Conservation (phyloP, 2,329 filamentous ascomycete species). For the Cladosporium sp. region DNA sequence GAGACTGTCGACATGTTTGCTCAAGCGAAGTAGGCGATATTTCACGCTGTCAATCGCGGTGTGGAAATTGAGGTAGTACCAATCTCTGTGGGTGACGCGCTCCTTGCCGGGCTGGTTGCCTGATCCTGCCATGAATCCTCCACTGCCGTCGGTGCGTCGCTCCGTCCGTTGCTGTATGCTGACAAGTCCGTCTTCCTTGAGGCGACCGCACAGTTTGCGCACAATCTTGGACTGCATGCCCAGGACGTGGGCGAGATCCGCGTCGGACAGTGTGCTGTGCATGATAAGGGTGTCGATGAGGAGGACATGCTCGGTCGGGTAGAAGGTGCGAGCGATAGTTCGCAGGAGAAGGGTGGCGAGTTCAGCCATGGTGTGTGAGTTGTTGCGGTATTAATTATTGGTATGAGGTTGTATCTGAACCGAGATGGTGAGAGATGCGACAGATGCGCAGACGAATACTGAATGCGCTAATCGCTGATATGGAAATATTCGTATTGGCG, state of each 20-base stretch:
- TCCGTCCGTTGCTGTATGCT: slow-evolving; percentile 63
- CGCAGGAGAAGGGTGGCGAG: slow-evolving; percentile 78
- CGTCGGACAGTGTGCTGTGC: slow-evolving; percentile 74
- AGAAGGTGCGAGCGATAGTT: slow-evolving; percentile 83
- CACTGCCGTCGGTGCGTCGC: slow-evolving; percentile 36
- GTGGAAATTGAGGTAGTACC: slow-evolving; percentile 96
- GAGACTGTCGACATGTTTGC: slow-evolving; percentile 82
- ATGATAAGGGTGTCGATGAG: slow-evolving; percentile 77
- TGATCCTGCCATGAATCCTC: slow-evolving; percentile 23
- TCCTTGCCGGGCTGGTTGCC: slow-evolving; percentile 33
- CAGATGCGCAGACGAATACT: background rate
- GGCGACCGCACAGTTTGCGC: slow-evolving; percentile 80
- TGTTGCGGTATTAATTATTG: background rate
- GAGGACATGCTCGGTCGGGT: slow-evolving; percentile 79
- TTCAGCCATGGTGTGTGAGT: slow-evolving; percentile 48
- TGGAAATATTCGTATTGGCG: background rate
- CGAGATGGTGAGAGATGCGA: slow-evolving; percentile 6
- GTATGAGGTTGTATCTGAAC: background rate
- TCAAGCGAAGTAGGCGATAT: slow-evolving; percentile 84
- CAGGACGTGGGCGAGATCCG: slow-evolving; percentile 84
- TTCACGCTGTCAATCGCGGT: slow-evolving; percentile 95
- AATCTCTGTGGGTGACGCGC: slow-evolving; percentile 63
- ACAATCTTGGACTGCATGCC: slow-evolving; percentile 89
- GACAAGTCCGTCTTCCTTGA: slow-evolving; percentile 84
- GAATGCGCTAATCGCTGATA: background rate